Base-by-base conservation (phyloP, 225 moss, liverwort and hornwort genomes). In the Physcomitrellopsis africana region DNA sequence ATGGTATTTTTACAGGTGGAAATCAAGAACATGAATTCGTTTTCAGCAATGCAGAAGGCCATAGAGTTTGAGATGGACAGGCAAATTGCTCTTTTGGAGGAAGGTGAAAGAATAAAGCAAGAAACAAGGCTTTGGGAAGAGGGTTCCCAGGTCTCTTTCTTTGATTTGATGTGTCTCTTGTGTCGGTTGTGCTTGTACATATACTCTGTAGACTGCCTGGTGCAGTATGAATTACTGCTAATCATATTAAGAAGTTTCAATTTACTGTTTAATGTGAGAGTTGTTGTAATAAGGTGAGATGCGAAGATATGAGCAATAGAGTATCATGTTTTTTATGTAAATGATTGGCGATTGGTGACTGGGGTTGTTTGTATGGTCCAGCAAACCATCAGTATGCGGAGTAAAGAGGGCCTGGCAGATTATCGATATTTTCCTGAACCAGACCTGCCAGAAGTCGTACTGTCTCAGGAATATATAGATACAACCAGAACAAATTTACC, bases 11-110 rank as follows among this genome's bases (percentile, higher is more conserved):
- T 62, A 71, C 85, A 96, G 95, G 97, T 99, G 70, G 95, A 99
- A 77, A 93, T 99, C 51, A 99, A 99, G 85, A 99, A 99, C 72
- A 99, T 99, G 97, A 99, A 99, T 70, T 99, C 97, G 19, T 94
- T 95, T 61, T 95, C 97, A 26, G 97, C 97, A 60, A 99, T 99
- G 93, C 94, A 99, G 85, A 90, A 89, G 78, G 97, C 95, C 44
- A 93, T 99, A 70, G 97, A 99, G 53, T 99, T 83, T 78, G 97
- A 99, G 80, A 88, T 99, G 29, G 90, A 86, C 42, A 93, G 97
- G 81, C 97, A 99, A 82, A 84, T 84, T 69, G 78, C 74, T 68
- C 90, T 93, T 29, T 78, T 93, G 59, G 85, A 88, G 80, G 89
- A 92, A 74, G 97, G 97, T 72, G 86, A 92, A 29, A 80, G 85